Evolutionary conservation across 768 basidiomycete species (phyloP).

Genomic region (Hemileccinum impolitum): DNA sequence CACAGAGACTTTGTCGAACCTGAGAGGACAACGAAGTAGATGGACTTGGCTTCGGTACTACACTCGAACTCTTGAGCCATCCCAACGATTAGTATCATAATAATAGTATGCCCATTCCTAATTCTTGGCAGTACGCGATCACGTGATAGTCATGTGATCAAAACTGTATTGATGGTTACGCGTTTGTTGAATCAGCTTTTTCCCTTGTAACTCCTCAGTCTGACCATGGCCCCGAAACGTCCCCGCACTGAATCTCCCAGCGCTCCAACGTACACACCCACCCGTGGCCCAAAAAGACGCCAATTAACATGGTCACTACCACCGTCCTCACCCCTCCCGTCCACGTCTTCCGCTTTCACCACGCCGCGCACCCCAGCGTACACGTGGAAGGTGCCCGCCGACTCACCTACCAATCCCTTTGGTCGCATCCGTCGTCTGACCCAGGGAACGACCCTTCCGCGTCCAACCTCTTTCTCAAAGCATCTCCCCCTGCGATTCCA

Average conservation of each 20-base stretch:
- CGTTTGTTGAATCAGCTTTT: constrained; percentile 16
- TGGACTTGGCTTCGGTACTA: too few species aligned
- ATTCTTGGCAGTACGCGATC: too few species aligned
- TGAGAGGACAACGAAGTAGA: too few species aligned
- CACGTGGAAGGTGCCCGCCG: constrained; percentile 49
- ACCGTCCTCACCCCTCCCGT: constrained; percentile 27
- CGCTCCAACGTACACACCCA: constrained; percentile 27
- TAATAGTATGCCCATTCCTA: too few species aligned
- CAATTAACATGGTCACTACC: constrained; percentile 21
- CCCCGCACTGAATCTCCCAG: constrained; percentile 25
- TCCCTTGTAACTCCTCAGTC: neutral
- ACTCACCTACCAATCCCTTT: constrained; percentile 72
- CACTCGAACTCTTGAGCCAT: too few species aligned
- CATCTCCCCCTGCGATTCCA: constrained; percentile 67
- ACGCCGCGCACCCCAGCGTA: constrained; percentile 37
- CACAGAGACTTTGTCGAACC: too few species aligned
- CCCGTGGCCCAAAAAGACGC: constrained; percentile 29
- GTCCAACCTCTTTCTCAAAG: constrained; percentile 48
- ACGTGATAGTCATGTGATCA: constrained; percentile 19
- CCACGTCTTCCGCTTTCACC: constrained; percentile 24
- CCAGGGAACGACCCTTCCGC: constrained; percentile 37
- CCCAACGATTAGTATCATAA: too few species aligned
- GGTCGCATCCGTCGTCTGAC: constrained; percentile 48
- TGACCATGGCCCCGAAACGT: constrained; percentile 29
- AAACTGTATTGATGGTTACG: neutral